These are phyloP conservation scores for Rugonectria rugulosa DNA, from an alignment of 2,329 filamentous ascomycete species.

Conservation along the genomic window DNA sequence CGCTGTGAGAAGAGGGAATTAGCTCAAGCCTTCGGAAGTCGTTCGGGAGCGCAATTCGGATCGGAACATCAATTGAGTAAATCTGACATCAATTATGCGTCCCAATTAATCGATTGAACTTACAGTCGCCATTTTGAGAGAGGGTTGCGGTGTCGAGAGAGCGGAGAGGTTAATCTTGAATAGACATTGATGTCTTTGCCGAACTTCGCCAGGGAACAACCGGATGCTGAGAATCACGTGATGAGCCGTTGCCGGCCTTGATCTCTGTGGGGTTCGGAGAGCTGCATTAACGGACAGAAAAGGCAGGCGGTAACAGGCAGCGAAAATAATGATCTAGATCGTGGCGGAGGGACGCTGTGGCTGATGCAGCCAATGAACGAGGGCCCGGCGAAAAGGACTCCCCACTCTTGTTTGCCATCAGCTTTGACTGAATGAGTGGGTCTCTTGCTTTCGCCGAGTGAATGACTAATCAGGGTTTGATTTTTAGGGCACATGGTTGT, in stretches of 20 bases:
- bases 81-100: slow-evolving; percentile 28
- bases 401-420: too few species aligned
- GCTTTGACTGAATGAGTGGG: too few species aligned
- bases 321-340: too few species aligned
- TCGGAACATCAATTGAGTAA: slow-evolving; percentile 22
- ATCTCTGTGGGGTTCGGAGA: too few species aligned
- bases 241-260: slow-evolving; percentile 18
- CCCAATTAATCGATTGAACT: slow-evolving; percentile 52
- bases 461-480: too few species aligned
- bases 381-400: too few species aligned
- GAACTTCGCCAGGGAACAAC: slow-evolving; percentile 48
- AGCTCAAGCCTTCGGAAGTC: slow-evolving; percentile 54
- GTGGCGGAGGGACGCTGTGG: too few species aligned
- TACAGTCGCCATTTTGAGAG: slow-evolving; percentile 74
- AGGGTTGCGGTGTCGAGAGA: slow-evolving; percentile 55
- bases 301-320: too few species aligned
- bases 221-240: slow-evolving; percentile 46
- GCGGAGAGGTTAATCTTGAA: slow-evolving; percentile 59
- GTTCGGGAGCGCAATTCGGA: slow-evolving; percentile 25
- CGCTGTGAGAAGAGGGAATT: slow-evolving; percentile 71
- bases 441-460: too few species aligned
- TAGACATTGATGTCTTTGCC: slow-evolving; percentile 56
- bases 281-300: not conserved
- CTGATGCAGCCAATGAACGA: too few species aligned
- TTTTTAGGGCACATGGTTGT: slow-evolving; percentile 52